Evolutionary conservation across 371 early-diverging fungal genomes (phyloP).

Genomic region (Mucor lusitanicus): DNA sequence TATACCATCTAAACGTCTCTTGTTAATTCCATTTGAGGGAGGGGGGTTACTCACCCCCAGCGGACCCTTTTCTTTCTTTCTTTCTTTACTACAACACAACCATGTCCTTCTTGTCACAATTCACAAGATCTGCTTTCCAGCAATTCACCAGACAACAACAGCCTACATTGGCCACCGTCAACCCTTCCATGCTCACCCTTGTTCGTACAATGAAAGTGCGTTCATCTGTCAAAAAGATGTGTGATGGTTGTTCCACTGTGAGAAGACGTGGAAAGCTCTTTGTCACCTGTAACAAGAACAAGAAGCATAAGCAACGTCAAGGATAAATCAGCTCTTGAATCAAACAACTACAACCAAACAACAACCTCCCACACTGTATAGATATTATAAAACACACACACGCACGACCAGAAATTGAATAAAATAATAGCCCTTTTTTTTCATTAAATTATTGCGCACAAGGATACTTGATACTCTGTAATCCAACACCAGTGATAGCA

Average conservation of each 20-base stretch:
- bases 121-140: constrained; percentile 30
- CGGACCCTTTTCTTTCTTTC: neutral
- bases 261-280: constrained; percentile 77
- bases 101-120: constrained; percentile 42
- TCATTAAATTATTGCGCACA: neutral
- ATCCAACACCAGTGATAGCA: constrained; percentile 57
- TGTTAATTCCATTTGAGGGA: neutral
- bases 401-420: neutral
- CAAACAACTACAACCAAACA: neutral
- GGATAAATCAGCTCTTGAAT: constrained; percentile 49
- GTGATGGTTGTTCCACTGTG: constrained; percentile 79
- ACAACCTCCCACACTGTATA: neutral
- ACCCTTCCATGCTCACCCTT: constrained; percentile 35
- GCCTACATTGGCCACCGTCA: constrained; percentile 19
- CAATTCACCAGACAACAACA: constrained; percentile 32
- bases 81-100: neutral
- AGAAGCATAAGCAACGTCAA: constrained; percentile 86
- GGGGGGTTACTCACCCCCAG: neutral
- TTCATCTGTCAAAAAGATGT: constrained; percentile 81
- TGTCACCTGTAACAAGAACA: constrained; percentile 79
- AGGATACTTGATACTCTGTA: constrained; percentile 35
- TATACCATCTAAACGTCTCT: too few relatives aligned
- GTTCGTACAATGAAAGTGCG: constrained; percentile 83
- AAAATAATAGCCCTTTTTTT: neutral
- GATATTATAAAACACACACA: neutral